Evolutionary conservation across 2,329 filamentous ascomycete genomes (phyloP).

Genomic region (Alternaria infectoria): DNA sequence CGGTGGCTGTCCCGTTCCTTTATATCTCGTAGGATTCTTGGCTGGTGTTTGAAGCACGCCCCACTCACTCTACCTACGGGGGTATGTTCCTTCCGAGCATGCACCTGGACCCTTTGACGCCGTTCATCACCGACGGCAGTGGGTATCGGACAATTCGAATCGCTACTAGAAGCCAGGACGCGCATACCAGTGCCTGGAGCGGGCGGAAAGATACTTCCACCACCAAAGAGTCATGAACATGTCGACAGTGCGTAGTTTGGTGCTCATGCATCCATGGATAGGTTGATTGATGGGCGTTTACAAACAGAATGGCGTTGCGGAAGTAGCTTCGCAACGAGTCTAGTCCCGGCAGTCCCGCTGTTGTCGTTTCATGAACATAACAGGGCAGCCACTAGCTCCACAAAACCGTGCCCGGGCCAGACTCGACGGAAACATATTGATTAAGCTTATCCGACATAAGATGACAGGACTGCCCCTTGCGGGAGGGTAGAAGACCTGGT

Average conservation of each 20-base stretch:
- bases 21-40: constrained; percentile 17
- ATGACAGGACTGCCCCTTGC: background rate
- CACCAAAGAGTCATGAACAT: background rate
- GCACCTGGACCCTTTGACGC: background rate
- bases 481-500: background rate
- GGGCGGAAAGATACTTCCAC: background rate
- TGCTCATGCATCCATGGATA: background rate
- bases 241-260: background rate
- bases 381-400: background rate
- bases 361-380: constrained; percentile 6
- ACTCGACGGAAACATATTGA: constrained; percentile 4
- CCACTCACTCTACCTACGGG: constrained; percentile 18
- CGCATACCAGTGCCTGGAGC: background rate
- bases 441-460: constrained; percentile 1
- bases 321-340: background rate
- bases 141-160: background rate
- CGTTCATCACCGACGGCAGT: constrained; percentile 7
- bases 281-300: background rate
- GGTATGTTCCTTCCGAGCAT: constrained; percentile 3
- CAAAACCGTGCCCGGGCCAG: background rate
- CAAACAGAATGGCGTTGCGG: background rate
- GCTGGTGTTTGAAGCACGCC: constrained; percentile 9
- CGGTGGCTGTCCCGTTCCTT: constrained; percentile 6
- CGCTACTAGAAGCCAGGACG: background rate
- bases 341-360: background rate